Percentiles rank a stretch among this genome's conserved stretches.
phyloP scores from a whole-genome alignment of 1,284 basidiomycete species.

The Sparassis latifolia region DNA sequence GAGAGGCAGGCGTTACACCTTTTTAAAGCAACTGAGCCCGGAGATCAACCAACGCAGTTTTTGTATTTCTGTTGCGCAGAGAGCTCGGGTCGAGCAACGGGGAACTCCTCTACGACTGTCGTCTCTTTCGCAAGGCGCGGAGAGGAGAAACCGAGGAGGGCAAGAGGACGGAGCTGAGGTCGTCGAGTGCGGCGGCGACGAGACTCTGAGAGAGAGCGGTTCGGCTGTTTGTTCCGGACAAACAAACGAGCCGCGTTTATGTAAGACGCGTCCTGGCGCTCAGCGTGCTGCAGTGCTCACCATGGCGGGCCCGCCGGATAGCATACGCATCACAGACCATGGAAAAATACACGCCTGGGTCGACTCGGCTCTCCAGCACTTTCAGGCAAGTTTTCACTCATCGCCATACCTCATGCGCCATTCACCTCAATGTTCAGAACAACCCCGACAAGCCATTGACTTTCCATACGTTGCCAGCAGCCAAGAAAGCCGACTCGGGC shows the following conservation, averaged over 20 bases:
- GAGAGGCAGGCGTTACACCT: slow-evolving; percentile 22
- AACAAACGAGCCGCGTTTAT: background rate
- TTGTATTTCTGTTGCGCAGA: background rate
- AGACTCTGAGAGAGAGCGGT: background rate
- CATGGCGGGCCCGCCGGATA: slow-evolving; percentile 13
- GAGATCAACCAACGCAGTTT: slow-evolving; percentile 11
- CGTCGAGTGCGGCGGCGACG: background rate
- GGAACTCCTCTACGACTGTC: background rate
- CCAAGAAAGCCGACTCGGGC: slow-evolving; percentile 1
- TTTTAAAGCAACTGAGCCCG: slow-evolving; percentile 20
- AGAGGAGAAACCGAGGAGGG: background rate
- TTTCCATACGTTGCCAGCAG: slow-evolving; percentile 60
- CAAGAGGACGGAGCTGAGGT: background rate
- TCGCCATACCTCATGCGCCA: background rate
- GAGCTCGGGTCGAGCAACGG: background rate
- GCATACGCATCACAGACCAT: slow-evolving; percentile 55
- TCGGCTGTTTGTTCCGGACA: background rate
- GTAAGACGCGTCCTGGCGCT: no score
- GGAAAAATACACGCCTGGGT: slow-evolving; percentile 65
- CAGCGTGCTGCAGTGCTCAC: no score
- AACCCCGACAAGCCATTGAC: slow-evolving; percentile 50
- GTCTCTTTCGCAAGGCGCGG: background rate
- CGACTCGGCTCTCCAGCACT: slow-evolving; percentile 51
- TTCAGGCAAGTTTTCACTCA: slow-evolving; percentile 38
- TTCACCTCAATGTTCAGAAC: slow-evolving; percentile 32